phyloP scores from a whole-genome alignment of 495 filamentous ascomycete genomes.

The Daldinia concentrica region DNA sequence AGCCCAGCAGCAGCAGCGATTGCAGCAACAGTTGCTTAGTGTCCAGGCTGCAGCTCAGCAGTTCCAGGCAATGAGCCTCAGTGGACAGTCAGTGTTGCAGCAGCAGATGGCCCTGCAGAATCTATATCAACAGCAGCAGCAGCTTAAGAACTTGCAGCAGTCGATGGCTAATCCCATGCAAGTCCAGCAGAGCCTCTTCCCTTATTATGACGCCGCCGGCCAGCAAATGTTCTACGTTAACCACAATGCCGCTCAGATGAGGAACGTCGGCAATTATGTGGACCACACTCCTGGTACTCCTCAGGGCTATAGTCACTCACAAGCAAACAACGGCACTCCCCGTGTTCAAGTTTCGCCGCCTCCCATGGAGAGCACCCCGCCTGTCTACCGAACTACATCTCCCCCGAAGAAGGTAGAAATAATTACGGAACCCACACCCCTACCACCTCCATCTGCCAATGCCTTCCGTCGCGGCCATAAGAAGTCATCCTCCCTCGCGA shows the following conservation, averaged over 20 bases:
- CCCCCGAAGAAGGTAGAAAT: conserved; percentile 72
- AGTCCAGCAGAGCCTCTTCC: conserved; percentile 69
- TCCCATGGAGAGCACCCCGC: conserved; percentile 62
- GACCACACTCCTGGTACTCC: conserved; percentile 45
- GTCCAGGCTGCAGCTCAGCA: conserved; percentile 74
- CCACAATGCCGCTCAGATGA: conserved; percentile 58
- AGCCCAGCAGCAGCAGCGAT: conserved; percentile 85
- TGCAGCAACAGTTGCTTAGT: conserved; percentile 68
- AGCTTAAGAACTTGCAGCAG: conserved; percentile 78
- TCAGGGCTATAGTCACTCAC: conserved; percentile 51
- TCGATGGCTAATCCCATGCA: conserved; percentile 59
- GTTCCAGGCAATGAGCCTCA: conserved; percentile 77
- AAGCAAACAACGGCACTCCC: conserved; percentile 55
- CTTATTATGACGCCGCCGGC: conserved; percentile 81
- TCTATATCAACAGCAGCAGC: conserved; percentile 68
- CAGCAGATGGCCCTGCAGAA: conserved; percentile 55
- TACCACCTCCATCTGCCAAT: conserved; percentile 82
- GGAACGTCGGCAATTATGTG: conserved; percentile 39
- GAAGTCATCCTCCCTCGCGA: conserved; percentile 83
- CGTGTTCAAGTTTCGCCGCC: conserved; percentile 85
- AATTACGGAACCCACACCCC: conserved; percentile 71
- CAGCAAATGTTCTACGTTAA: conserved; percentile 74
- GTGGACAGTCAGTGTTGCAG: conserved; percentile 55
- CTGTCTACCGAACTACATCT: conserved; percentile 66
- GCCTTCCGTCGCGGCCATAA: conserved; percentile 93